Evolutionary conservation across 2,329 filamentous ascomycete genomes (phyloP), one percentile per base, ranked within the genome.

Genomic region (Aphanoascus verrucosus): DNA sequence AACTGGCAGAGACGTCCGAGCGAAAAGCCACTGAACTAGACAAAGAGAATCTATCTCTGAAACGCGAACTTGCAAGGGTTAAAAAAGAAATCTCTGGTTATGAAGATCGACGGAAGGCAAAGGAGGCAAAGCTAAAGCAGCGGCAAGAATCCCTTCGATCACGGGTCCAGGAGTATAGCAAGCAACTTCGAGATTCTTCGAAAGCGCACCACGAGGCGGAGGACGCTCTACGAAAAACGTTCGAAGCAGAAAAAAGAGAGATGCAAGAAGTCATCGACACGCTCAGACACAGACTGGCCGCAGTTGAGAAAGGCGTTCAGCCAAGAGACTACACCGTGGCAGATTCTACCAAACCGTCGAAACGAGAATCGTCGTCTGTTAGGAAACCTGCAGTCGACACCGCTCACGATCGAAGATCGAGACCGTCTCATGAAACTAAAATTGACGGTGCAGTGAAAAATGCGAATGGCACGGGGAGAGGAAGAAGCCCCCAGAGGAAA

Each of bases 1-100:
- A 63, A 35, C 60, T 70, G 9, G 68, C 64, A 1, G 60, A 67
- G 45, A 68, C 61, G 51, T 72, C 70, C 3, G 70, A 73, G 54
- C 62, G 66, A 53, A 72, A 72, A 56, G 70, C 66, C 3, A 62
- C 60, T 11, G 65, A 70, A 28, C 63, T 74, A 1, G 64, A 71
- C 52, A 67, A 65, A 52, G 72, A 74, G 50, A 74, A 74, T 47
- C 48, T 56, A 7, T 61, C 62, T 1, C 63, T 74, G 46, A 73
- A 73, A 54, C 65, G 67, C 43, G 69, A 63, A 7, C 60, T 73
- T 20, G 64, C 67, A 11, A 64, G 69, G 12, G 63, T 71, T 37
- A 73, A 73, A 57, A 64, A 67, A 49, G 69, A 72, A 49, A 71
- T 72, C 64, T 65, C 61, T 28, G 67, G 67, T 49, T 72, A 72